phyloP scores from a whole-genome alignment of 2,329 filamentous ascomycete species.

The Peltaster fructicola region DNA sequence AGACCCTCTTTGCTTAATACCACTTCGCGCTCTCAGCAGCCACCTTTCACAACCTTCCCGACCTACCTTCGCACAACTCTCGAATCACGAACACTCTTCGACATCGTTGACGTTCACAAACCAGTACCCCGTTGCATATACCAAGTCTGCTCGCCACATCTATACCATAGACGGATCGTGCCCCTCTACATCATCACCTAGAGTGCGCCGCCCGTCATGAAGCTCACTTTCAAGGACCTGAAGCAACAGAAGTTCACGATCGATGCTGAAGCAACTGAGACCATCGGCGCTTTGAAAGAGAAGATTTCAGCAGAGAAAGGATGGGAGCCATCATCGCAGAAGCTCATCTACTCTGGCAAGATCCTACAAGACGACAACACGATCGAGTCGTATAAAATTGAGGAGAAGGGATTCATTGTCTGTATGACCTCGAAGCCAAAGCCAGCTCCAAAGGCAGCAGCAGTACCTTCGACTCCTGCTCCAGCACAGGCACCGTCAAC shows the following conservation, averaged over 20 bases:
- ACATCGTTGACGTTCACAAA: too few relatives aligned
- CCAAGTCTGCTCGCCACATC: too few relatives aligned
- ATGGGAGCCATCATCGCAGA: constrained; percentile 79
- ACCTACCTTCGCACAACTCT: too few relatives aligned
- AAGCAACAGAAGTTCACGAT: constrained; percentile 98
- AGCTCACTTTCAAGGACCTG: constrained; percentile 70
- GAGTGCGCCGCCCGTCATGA: constrained; percentile 33
- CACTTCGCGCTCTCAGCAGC: too few relatives aligned
- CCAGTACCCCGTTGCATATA: too few relatives aligned
- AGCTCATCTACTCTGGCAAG: constrained; percentile 98
- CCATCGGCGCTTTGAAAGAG: constrained; percentile 76
- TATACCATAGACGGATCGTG: too few relatives aligned
- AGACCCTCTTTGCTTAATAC: too few relatives aligned
- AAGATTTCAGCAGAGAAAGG: constrained; percentile 86
- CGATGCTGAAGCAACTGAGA: constrained; percentile 82
- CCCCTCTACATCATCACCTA: too few relatives aligned
- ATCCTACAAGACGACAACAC: constrained; percentile 96
- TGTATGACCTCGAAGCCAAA: constrained; percentile 97
- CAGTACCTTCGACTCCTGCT: constrained; percentile 39
- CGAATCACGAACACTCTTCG: too few relatives aligned
- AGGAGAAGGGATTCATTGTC: constrained; percentile 98
- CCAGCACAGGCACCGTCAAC: constrained; percentile 17
- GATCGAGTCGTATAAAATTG: constrained; percentile 91
- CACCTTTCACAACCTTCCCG: too few relatives aligned
- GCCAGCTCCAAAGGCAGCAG: constrained; percentile 31